Base-by-base conservation (phyloP, 768 basidiomycete genomes). In the Boletus vinaceobasis region DNA sequence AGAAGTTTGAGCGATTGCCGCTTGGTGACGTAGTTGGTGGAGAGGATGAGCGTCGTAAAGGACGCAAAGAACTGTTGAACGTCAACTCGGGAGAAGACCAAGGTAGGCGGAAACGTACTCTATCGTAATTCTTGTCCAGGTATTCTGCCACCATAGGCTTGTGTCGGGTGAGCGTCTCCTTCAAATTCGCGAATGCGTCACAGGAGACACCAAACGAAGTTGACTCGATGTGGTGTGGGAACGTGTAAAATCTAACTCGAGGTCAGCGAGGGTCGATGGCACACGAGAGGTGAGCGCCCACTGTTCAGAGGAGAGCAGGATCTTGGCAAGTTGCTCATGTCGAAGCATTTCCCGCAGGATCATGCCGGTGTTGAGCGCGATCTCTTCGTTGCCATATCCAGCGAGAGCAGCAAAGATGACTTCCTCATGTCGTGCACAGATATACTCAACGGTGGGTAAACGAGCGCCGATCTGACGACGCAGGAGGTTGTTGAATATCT, bases 131-230 rank as follows among this genome's bases (percentile, higher is more conserved):
- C 79, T 88, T 90, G 70, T 98, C 97, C 7, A 99, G 80, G 69
- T 94, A 99, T 57, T 91, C 87, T 0, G 96, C 95, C 1, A 98
- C 97, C 93, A 99, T 98, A 6, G 93, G 83, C 70, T 98, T 99
- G 72, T 99, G 97, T 59, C 92, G 82, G 26, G 97, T 98, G 36
- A 99, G 77, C 5, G 92, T 95, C 74, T 98, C 97, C 79, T 98
- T 98, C 70, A 98, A 80, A 70, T 97, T 98, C 15, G 92, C 90
- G 64, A 97, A 97, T 4, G 96, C 96, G 69, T 98, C 97, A 61
- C 95, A 98, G 0, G 96, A 98, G 57, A 98, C 93, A 8, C 97
- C 96, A 66, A 99, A 99, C 19, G 95, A 97, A 5, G 95, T 96
- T 29, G 89, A 87, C 75, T 99, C 97, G 65, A 99, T 98, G 72